Conservation (phyloP, 345 rosid species). For the Gossypium herbaceum region DNA sequence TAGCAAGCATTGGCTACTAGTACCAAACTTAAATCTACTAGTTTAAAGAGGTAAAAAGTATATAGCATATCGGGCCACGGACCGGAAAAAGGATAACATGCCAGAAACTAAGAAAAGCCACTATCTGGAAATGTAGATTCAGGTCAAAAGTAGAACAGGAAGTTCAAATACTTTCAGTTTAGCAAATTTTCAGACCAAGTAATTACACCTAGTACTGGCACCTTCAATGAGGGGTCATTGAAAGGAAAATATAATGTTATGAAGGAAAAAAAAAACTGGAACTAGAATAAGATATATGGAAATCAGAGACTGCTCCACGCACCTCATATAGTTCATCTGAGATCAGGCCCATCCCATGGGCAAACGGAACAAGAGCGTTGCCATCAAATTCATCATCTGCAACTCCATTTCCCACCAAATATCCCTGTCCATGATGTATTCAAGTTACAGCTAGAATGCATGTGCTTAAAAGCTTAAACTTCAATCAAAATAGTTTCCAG, state of each 20-base stretch:
- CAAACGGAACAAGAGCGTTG: conserved; percentile 81
- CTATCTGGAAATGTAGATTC: no score
- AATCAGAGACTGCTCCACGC: not conserved
- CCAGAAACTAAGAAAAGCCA: no score
- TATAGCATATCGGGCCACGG: no score
- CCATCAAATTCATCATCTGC: conserved; percentile 71
- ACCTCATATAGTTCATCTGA: conserved; percentile 75
- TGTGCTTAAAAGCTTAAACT: not conserved
- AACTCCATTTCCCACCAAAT: conserved; percentile 90
- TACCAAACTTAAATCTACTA: no score
- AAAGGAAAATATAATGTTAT: not conserved
- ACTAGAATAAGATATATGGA: not conserved
- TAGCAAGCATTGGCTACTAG: no score
- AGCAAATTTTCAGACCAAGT: not conserved
- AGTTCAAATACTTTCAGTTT: not conserved
- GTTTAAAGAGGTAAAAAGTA: no score
- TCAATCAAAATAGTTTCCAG: no score
- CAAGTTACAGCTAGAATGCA: conserved; percentile 8
- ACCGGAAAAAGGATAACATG: no score
- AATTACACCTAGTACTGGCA: not conserved
- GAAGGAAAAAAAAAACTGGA: conserved; percentile 3
- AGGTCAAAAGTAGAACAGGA: not conserved
- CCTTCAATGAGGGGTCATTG: not conserved
- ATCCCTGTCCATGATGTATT: conserved; percentile 51
- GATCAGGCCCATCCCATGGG: conserved; percentile 90